phyloP scores from a whole-genome alignment of 257 asterid genomes.

The Solanum sitiens region DNA sequence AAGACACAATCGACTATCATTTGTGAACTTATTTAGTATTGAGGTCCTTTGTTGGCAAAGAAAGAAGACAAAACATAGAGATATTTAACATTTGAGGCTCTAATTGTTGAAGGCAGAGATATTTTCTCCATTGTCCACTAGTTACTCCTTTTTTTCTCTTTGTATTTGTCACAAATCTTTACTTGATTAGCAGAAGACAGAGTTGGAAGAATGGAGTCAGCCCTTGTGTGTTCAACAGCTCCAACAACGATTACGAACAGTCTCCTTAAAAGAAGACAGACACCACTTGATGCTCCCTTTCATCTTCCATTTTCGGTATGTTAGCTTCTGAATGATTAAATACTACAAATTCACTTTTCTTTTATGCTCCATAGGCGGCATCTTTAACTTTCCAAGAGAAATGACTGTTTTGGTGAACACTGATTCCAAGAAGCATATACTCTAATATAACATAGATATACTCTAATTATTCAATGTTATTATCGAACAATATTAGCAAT shows the following conservation, averaged over 20 bases:
- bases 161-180: neutral
- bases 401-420: neutral
- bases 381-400: neutral
- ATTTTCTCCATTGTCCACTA: constrained; percentile 4
- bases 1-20: neutral
- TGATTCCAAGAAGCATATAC: neutral
- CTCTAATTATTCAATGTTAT: neutral
- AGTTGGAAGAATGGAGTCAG: constrained; percentile 16
- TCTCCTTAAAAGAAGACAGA: neutral
- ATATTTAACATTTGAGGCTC: constrained; percentile 12
- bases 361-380: neutral
- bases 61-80: neutral
- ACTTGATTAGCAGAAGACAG: neutral
- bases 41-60: neutral
- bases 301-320: constrained; percentile 29
- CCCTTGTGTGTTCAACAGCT: constrained; percentile 18
- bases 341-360: neutral
- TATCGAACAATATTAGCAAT: neutral
- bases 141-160: neutral
- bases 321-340: neutral
- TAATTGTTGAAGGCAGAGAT: constrained; percentile 17
- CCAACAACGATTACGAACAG: constrained; percentile 11
- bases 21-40: neutral
- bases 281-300: constrained; percentile 1
- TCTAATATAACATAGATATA: neutral